Conservation (phyloP, 192 early-diverging fungal genomes). For the Pilobolus umbonatus region DNA sequence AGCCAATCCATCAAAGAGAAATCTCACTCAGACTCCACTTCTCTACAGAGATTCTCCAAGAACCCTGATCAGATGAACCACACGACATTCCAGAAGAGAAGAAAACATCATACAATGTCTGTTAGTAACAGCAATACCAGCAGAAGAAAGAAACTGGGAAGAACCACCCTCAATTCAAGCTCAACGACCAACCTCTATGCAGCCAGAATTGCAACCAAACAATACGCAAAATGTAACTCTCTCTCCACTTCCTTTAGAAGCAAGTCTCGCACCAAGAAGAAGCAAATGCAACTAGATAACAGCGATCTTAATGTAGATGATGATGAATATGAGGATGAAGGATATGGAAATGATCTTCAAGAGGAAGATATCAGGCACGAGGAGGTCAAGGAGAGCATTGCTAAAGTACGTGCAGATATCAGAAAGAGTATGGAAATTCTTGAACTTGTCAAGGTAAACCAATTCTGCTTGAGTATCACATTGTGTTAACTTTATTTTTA, state of each 20-base stretch:
- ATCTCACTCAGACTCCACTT: neutral
- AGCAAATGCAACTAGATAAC: neutral
- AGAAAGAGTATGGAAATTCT: conserved; percentile 32
- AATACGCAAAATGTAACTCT: neutral
- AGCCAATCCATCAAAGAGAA: neutral
- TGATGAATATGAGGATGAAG: conserved; percentile 23
- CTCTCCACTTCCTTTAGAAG: neutral
- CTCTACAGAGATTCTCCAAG: neutral
- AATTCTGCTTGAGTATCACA: neutral
- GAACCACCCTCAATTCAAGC: conserved; percentile 10
- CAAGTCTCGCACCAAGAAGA: neutral
- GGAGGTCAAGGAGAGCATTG: conserved; percentile 33
- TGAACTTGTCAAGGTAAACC: conserved; percentile 25
- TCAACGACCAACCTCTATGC: conserved; percentile 1
- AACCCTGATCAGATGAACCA: neutral
- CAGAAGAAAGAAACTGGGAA: conserved; percentile 4
- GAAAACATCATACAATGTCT: no score
- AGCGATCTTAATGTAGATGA: neutral
- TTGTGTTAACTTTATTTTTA: neutral
- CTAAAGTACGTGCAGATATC: conserved; percentile 30
- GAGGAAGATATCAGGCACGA: conserved; percentile 23
- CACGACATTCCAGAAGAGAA: conserved; percentile 5
- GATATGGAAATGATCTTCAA: conserved; percentile 10
- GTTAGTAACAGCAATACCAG: neutral
- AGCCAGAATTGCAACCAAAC: conserved; percentile 8